phyloP scores from a whole-genome alignment of 73 alveolate genomes.

The Paraurostyla sp. region DNA sequence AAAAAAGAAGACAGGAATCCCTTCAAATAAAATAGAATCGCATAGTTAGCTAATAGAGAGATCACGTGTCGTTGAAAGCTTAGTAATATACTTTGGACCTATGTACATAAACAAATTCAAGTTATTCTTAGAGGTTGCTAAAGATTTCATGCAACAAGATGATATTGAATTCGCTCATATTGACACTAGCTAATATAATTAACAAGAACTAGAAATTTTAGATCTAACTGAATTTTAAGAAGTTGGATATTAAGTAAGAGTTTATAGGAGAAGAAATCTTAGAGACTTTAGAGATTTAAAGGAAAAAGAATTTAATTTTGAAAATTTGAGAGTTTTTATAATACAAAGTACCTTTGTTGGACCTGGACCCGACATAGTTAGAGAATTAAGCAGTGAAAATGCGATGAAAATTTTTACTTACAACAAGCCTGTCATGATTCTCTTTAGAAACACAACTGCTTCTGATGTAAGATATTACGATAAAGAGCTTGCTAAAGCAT shows the following conservation, averaged over 20 bases:
- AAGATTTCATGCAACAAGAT: constrained; percentile 47
- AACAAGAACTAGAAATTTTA: background rate
- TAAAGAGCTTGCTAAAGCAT: background rate
- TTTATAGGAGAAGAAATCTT: constrained; percentile 45
- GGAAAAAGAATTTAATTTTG: constrained; percentile 4
- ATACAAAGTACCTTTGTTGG: constrained; percentile 43
- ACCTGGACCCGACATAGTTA: constrained; percentile 44
- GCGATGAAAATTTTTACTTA: constrained; percentile 58
- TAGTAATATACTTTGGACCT: constrained; percentile 33
- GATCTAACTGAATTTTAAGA: constrained; percentile 3
- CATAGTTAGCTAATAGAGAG: background rate
- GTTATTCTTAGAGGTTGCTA: background rate
- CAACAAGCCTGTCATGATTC: constrained; percentile 28
- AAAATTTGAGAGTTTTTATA: background rate
- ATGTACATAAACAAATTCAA: background rate
- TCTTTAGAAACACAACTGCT: constrained; percentile 14
- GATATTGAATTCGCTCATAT: constrained; percentile 39
- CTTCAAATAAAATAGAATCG: background rate
- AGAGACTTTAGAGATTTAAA: constrained; percentile 12
- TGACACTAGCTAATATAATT: background rate
- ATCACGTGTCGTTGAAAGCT: background rate
- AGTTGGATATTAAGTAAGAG: constrained; percentile 39
- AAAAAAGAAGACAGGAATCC: constrained; percentile 35
- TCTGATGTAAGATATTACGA: constrained; percentile 35
- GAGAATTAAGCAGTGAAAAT: constrained; percentile 50